phyloP scores from a whole-genome alignment of 345 rosid species.

The Carallia brachiata region DNA sequence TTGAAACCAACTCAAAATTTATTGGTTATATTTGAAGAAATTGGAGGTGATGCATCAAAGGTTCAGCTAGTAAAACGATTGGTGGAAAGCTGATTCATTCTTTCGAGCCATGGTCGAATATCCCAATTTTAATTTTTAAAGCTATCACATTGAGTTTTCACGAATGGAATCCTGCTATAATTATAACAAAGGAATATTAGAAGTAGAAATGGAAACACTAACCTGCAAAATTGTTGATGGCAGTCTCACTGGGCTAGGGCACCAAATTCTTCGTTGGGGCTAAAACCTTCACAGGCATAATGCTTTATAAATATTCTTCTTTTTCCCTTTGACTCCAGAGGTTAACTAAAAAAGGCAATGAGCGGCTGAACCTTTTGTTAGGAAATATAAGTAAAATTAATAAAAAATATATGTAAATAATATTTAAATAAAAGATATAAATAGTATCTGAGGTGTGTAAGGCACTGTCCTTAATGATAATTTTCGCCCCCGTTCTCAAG shows the following conservation, averaged over 20 bases:
- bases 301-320: too few species aligned
- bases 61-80: slow-evolving; percentile 20
- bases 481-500: too few species aligned
- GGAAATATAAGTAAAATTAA: too few species aligned
- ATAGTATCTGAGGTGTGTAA: too few species aligned
- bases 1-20: slow-evolving; percentile 20
- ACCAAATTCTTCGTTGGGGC: neutral
- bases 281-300: neutral
- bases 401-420: too few species aligned
- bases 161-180: neutral
- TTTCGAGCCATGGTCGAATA: too few species aligned
- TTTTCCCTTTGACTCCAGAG: too few species aligned
- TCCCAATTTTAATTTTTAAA: neutral
- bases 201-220: neutral
- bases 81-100: neutral
- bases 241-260: neutral
- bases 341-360: too few species aligned
- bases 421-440: too few species aligned
- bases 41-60: slow-evolving; percentile 19
- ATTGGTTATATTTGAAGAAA: slow-evolving; percentile 26
- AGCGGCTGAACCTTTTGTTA: too few species aligned
- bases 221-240: neutral
- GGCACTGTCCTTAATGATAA: too few species aligned
- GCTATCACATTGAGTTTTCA: neutral
- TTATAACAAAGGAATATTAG: too few species aligned